These are phyloP conservation scores for Limonomyces culmigenus DNA, from an alignment of 1,284 basidiomycete species.

Conservation along the genomic window DNA sequence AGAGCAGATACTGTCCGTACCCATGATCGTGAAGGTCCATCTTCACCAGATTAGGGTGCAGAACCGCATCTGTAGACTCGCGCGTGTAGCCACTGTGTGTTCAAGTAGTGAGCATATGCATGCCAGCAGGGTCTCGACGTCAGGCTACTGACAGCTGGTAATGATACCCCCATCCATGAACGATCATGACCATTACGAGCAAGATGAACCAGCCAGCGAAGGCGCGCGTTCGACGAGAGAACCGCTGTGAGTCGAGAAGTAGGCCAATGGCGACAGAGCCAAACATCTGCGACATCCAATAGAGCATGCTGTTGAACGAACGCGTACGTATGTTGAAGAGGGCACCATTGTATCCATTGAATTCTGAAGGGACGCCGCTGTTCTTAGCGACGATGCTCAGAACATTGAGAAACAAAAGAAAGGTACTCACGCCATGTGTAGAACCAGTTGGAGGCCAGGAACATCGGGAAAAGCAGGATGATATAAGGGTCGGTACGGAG, in stretches of 20 bases:
- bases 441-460: slow-evolving; percentile 62
- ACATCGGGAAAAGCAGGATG: slow-evolving; percentile 26
- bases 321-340: slow-evolving; percentile 53
- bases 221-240: slow-evolving; percentile 43
- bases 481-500: slow-evolving; percentile 33
- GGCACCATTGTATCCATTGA: slow-evolving; percentile 48
- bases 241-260: slow-evolving; percentile 35
- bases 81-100: too few relatives aligned
- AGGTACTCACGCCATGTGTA: slow-evolving; percentile 32
- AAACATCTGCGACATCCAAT: slow-evolving; percentile 52
- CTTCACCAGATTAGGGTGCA: slow-evolving; percentile 13
- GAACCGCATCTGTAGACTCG: too few relatives aligned
- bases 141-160: slow-evolving; percentile 39
- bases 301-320: slow-evolving; percentile 48
- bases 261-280: slow-evolving; percentile 46
- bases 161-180: slow-evolving; percentile 53
- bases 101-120: too few relatives aligned
- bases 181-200: slow-evolving; percentile 39
- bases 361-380: slow-evolving; percentile 21
- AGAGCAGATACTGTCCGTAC: slow-evolving; percentile 32
- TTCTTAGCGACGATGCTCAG: neutral
- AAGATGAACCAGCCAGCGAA: slow-evolving; percentile 45
- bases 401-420: too few relatives aligned
- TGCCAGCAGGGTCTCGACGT: too few relatives aligned
- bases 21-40: slow-evolving; percentile 36